Conservation (phyloP, 148 eudicot species). For the Persicaria maculosa region DNA sequence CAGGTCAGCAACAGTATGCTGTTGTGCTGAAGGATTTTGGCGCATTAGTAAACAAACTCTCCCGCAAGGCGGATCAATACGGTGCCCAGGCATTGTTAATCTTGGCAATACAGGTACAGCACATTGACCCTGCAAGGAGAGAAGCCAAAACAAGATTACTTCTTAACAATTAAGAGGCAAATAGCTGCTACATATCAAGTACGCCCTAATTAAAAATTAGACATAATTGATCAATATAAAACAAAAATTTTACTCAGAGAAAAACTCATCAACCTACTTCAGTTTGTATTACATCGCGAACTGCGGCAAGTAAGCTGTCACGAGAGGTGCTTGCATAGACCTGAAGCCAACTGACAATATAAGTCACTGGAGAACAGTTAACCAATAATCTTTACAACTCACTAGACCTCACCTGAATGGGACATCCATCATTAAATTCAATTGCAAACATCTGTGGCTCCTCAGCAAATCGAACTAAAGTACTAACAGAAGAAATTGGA, state of each 20-base stretch:
- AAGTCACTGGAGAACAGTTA: background rate
- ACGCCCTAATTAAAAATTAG: background rate
- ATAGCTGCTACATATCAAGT: background rate
- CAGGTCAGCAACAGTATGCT: conserved; percentile 43
- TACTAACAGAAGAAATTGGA: conserved; percentile 74
- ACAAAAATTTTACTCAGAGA: conserved; percentile 19
- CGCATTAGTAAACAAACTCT: conserved; percentile 46
- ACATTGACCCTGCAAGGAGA: conserved; percentile 71
- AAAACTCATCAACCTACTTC: conserved; percentile 71
- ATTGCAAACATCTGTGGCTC: conserved; percentile 99
- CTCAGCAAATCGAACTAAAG: conserved; percentile 94
- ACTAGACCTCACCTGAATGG: conserved; percentile 63
- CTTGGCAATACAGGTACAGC: conserved; percentile 84
- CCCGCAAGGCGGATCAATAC: conserved; percentile 97
- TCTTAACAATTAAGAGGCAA: background rate
- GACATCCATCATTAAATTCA: conserved; percentile 96
- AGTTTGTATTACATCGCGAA: conserved; percentile 84
- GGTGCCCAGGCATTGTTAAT: conserved; percentile 97
- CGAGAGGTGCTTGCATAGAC: conserved; percentile 97
- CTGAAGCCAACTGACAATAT: conserved; percentile 33
- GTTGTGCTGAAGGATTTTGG: conserved; percentile 37
- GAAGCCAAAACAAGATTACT: conserved; percentile 13
- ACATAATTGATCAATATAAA: background rate
- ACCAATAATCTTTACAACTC: background rate
- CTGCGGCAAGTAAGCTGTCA: conserved; percentile 96